These are phyloP conservation scores for Agaricales sp. DNA, from an alignment of 1,284 basidiomycete genomes.

Conservation along the genomic window DNA sequence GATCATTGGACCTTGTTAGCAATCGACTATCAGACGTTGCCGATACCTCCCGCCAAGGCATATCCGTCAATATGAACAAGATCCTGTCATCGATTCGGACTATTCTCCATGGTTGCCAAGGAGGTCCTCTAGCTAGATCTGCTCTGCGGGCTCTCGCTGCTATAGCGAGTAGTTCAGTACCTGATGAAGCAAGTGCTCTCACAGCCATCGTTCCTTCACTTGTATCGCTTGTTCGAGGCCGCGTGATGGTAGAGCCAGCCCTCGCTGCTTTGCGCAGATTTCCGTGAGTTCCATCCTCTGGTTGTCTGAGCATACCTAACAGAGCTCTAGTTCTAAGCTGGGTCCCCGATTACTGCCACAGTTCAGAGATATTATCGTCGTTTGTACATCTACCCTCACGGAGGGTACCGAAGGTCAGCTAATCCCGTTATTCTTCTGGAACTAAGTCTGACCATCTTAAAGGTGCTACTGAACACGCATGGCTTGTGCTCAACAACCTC, in stretches of 20 bases:
- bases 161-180: slow-evolving; percentile 44
- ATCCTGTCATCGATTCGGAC: slow-evolving; percentile 41
- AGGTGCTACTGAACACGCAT: slow-evolving; percentile 25
- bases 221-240: slow-evolving; percentile 34
- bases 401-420: slow-evolving; percentile 19
- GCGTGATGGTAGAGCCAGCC: slow-evolving; percentile 27
- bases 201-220: slow-evolving; percentile 48
- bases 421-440: slow-evolving; percentile 1
- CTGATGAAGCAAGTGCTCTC: slow-evolving; percentile 60
- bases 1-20: slow-evolving; percentile 56
- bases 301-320: slow-evolving; percentile 1
- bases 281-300: slow-evolving; percentile 36
- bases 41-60: slow-evolving; percentile 41
- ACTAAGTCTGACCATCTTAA: slow-evolving; percentile 9
- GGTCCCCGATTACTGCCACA: slow-evolving; percentile 81
- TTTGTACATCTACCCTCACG: slow-evolving; percentile 41
- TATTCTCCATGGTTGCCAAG: slow-evolving; percentile 33
- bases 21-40: slow-evolving; percentile 58
- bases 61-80: slow-evolving; percentile 36
- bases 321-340: slow-evolving; percentile 46
- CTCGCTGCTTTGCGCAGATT: slow-evolving; percentile 49
- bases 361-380: slow-evolving; percentile 62
- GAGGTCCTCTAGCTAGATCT: slow-evolving; percentile 26
- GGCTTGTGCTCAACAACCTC: slow-evolving; percentile 44
- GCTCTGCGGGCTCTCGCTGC: slow-evolving; percentile 51